A percentile compares a stretch with the other conserved stretches of the same genome.
Evolutionary conservation across 345 rosid genomes (phyloP).

Genomic region (Citrus sinensis): DVS_A1.0 CM039163.1:50016501-50017000

Average conservation of each 20-base stretch:
- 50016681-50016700: constrained; percentile 1
- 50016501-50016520: not conserved
- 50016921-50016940: not conserved
- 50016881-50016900: not conserved
- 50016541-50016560: not conserved
- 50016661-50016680: constrained; percentile 3
- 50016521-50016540: not conserved
- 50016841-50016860: not conserved
- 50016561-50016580: not conserved
- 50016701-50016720: not conserved
- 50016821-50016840: not conserved
- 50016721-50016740: not conserved
- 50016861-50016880: not conserved
- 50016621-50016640: not conserved
- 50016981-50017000: not conserved
- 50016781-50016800: not conserved
- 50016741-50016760: not conserved
- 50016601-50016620: not conserved
- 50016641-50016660: not conserved
- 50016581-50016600: constrained; percentile 7
- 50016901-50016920: not conserved
- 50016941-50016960: not conserved
- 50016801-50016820: not conserved
- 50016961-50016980: not conserved
- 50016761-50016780: not conserved